Evolutionary conservation across 768 basidiomycete species (phyloP).

Genomic region (Russula lepida): DNA sequence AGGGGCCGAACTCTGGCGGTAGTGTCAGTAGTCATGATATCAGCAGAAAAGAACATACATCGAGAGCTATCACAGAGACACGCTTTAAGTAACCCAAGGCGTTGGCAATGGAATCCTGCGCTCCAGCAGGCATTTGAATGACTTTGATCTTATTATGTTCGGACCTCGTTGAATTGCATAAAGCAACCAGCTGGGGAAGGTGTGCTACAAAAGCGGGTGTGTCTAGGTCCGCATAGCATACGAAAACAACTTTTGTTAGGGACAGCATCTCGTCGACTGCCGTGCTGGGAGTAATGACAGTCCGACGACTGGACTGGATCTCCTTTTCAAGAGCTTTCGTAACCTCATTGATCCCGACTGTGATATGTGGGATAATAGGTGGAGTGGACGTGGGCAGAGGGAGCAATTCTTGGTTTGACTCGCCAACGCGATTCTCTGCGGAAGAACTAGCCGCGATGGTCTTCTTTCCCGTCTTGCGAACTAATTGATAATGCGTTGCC

Average conservation of each 20-base stretch:
- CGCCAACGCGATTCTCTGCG: neutral
- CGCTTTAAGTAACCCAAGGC: slow-evolving; percentile 53
- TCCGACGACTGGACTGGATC: slow-evolving; percentile 25
- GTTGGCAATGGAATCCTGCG: slow-evolving; percentile 53
- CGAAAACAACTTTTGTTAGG: slow-evolving; percentile 41
- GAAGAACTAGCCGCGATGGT: neutral
- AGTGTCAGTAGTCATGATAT: slow-evolving; percentile 4
- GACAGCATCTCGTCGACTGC: neutral
- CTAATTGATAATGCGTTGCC: slow-evolving; percentile 33
- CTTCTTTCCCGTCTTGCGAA: slow-evolving; percentile 13
- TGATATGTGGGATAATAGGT: slow-evolving; percentile 38
- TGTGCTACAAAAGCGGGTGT: slow-evolving; percentile 66
- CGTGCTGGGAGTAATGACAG: neutral
- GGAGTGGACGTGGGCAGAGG: slow-evolving; percentile 26
- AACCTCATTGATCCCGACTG: slow-evolving; percentile 72
- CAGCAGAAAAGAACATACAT: slow-evolving; percentile 38
- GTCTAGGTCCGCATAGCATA: slow-evolving; percentile 68
- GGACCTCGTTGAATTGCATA: slow-evolving; percentile 48
- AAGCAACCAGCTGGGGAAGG: slow-evolving; percentile 67
- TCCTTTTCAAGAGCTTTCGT: slow-evolving; percentile 64
- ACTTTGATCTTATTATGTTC: slow-evolving; percentile 37
- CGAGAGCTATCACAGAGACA: slow-evolving; percentile 56
- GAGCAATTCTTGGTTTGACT: neutral
- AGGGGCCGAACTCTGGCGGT: slow-evolving; percentile 35
- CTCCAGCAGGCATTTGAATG: slow-evolving; percentile 56